phyloP scores from a whole-genome alignment of 2,329 filamentous ascomycete genomes.

The Calonectria hawksworthii region DNA sequence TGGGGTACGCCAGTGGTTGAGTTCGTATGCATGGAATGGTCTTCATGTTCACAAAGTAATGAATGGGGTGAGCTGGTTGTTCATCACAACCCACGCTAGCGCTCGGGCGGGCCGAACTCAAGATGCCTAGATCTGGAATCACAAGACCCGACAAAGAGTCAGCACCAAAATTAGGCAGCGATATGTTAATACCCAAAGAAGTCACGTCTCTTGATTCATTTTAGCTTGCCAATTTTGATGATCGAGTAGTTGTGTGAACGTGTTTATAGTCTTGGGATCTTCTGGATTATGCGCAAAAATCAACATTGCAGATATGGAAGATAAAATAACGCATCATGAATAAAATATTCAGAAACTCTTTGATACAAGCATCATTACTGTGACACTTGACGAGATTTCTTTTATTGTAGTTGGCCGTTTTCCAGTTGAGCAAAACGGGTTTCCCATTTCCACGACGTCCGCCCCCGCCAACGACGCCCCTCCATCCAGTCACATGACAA shows the following conservation, averaged over 20 bases:
- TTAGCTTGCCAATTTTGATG: neutral
- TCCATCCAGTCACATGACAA: conserved; percentile 23
- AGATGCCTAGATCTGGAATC: neutral
- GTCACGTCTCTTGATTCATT: neutral
- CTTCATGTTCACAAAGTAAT: neutral
- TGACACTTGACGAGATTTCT: neutral
- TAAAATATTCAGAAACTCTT: neutral
- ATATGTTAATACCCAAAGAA: neutral
- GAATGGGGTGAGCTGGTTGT: neutral
- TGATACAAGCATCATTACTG: neutral
- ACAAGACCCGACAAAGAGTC: neutral
- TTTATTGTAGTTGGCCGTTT: neutral
- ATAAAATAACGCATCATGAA: neutral
- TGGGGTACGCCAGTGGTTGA: neutral
- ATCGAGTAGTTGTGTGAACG: too few relatives aligned
- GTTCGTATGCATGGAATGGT: neutral
- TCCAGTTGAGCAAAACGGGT: neutral
- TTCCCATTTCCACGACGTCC: neutral
- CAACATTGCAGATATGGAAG: neutral
- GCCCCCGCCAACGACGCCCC: neutral
- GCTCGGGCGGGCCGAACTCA: too few relatives aligned
- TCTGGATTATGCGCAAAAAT: too few relatives aligned
- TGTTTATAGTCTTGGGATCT: neutral
- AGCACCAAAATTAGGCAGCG: neutral
- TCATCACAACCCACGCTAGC: neutral